Evolutionary conservation across 768 basidiomycete genomes (phyloP).

Genomic region (Cyathus striatus): DNA sequence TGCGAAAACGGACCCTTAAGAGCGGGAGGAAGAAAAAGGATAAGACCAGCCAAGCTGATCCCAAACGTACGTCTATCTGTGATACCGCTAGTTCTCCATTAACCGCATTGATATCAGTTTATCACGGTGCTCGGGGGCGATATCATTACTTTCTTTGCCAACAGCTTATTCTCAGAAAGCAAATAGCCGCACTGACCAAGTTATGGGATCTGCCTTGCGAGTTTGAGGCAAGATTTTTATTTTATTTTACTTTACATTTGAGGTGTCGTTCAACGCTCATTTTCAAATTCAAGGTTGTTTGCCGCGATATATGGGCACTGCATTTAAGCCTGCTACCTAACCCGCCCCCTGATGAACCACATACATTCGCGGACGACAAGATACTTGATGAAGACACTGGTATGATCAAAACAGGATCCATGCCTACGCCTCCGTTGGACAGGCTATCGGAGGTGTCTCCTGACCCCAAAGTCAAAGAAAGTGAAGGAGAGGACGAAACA

Average conservation of each 20-base stretch:
- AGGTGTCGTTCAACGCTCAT: constrained; percentile 18
- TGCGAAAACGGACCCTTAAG: constrained; percentile 66
- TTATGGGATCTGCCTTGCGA: constrained; percentile 74
- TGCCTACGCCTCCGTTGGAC: too few species aligned
- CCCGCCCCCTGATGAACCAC: constrained; percentile 59
- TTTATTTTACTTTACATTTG: constrained; percentile 1
- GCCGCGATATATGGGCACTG: constrained; percentile 77
- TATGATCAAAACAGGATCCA: constrained; percentile 3
- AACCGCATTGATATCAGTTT: constrained; percentile 51
- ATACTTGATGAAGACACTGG: constrained; percentile 6
- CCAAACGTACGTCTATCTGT: constrained; percentile 55
- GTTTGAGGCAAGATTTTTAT: constrained; percentile 57
- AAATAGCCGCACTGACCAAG: constrained; percentile 53
- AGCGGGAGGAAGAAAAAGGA: constrained; percentile 48
- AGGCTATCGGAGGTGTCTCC: too few species aligned
- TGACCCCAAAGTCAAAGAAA: background rate
- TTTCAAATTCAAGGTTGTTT: too few species aligned
- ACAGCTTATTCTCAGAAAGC: constrained; percentile 76
- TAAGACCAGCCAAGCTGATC: constrained; percentile 47
- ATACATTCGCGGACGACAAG: constrained; percentile 35
- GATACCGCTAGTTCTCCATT: constrained; percentile 8
- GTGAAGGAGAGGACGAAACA: constrained; percentile 14
- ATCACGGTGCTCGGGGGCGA: constrained; percentile 73
- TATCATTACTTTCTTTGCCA: constrained; percentile 82
- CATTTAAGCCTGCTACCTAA: constrained; percentile 59